Base-by-base conservation (phyloP, 495 filamentous ascomycete genomes). In the Aspergillus campestris region DNA sequence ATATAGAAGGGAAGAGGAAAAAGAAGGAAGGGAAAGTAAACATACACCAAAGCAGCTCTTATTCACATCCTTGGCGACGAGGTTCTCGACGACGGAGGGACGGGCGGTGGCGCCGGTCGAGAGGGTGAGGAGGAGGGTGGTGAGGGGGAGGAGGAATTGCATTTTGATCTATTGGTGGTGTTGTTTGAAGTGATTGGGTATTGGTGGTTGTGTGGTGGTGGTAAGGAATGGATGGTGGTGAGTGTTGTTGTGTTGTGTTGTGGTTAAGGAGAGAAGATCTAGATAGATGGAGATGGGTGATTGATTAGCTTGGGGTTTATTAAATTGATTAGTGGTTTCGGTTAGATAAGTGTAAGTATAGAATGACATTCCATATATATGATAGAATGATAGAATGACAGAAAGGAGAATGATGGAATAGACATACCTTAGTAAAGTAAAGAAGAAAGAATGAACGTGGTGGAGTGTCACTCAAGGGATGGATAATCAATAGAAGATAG, bases 131-230 rank as follows among this genome's bases (percentile, higher is more conserved):
- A 40, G n/a, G 18, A 24, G 18, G 18, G 18, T 24, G 18, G 42
- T 34, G 12, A 55, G 8, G 28, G 44, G 46, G 40, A 53, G 50
- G 18, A 59, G 36, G 41, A 61, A 40, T 31, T 44, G 45, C 14
- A 48, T 28, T 30, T 55, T 27, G 36, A 57, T 34, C 13, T 34
- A 28, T 44, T 24, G n/a, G n/a, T 7, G 18, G 18, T 24, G 18
- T n/a, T n/a, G 18, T 34, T 35, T 1, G 31, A 31, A n/a, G 18
- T 10, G 28, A 1, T 24, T 40, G 14, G 36, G 36, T 38, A 12
- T n/a, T 8, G 12, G 2, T 38, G 3, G 12, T 14, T 38, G 3
- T 13, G 9, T 24, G 18, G 18, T 24, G 18, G 18, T 24, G 18
- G 4, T 24, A 37, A 37, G 3, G 35, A 15, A 13, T 37, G n/a